Evolutionary conservation across 106 monocot genomes (phyloP).

Genomic region (Acanthochlamys bracteata): DNA sequence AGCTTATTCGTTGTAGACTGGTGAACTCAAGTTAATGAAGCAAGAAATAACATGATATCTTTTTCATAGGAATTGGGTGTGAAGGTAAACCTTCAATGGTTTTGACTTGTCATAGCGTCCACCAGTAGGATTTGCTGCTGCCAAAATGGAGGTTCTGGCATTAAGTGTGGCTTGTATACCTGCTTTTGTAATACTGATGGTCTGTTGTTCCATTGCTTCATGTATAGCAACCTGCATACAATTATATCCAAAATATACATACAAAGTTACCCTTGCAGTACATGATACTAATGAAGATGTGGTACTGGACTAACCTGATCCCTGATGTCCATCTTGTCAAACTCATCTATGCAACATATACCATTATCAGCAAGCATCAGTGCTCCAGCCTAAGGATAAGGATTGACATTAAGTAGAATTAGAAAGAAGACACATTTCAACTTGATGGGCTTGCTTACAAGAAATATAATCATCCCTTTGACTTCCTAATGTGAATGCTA

Average conservation of each 20-base stretch:
- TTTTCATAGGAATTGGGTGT: too few species aligned
- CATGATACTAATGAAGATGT: not conserved
- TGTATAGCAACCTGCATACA: conserved; percentile 96
- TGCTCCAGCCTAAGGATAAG: conserved; percentile 74
- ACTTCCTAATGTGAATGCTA: too few species aligned
- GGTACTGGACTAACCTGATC: conserved; percentile 63
- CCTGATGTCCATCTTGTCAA: conserved; percentile 97
- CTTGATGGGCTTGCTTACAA: too few species aligned
- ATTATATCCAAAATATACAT: not conserved
- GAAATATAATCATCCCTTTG: too few species aligned
- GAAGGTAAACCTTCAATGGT: conserved; percentile 63
- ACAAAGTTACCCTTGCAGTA: not conserved
- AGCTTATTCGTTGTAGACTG: too few species aligned
- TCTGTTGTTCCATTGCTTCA: conserved; percentile 99
- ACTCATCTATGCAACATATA: conserved; percentile 98
- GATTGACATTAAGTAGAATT: too few species aligned
- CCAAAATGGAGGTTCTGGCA: conserved; percentile 95
- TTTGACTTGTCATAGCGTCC: conserved; percentile 95
- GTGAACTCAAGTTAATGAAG: too few species aligned
- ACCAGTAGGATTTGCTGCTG: conserved; percentile 97
- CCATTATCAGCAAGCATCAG: conserved; percentile 99
- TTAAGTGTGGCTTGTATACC: conserved; percentile 98
- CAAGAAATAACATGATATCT: too few species aligned
- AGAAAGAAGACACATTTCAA: too few species aligned
- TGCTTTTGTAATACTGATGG: conserved; percentile 99